Base-by-base conservation (phyloP, 2,329 filamentous ascomycete species). In the Exophiala calicioides region DNA sequence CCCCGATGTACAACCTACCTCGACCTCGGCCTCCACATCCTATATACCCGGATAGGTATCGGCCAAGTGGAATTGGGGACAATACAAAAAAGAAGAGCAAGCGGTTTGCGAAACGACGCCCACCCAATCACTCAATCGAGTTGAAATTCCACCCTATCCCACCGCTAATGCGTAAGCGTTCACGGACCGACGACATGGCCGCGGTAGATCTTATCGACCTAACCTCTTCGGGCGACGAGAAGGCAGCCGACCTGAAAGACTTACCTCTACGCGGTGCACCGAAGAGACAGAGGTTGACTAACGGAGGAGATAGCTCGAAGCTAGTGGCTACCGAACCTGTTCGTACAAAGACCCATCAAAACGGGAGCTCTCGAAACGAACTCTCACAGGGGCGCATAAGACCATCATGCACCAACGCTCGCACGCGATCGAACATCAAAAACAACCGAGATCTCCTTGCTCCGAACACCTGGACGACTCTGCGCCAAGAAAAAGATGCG, bases 1-100 rank as follows among this genome's bases (percentile, higher is more conserved):
- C n/a, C n/a, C n/a, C n/a, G n/a, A 34, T n/a, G 43, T 18, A 8
- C 27, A 9, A 19, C n/a, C 20, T 34, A 35, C 13, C 24, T 30
- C 15, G 24, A 23, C 23, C 18, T 12, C 18, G 4, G 3, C 49
- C 47, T 21, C 38, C 20, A 16, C 8, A 50, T 29, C 38, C 52
- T 10, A 44, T 58, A 16, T 59, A 59, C 32, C 57, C 57, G 26
- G 55, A 59, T 30, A 47, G 50, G 38, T 58, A 58, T 51, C 50
- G 57, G n/a, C 55, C 57, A 3, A 44, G 38, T 15, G 47, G 47
- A 2, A n/a, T 32, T 15, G 42, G 45, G 18, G 50, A 54, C 26
- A 58, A 56, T 20, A 53, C 46, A 16, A 57, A 32, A n/a, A 50
- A 37, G 27, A 56, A 50, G 41, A 45, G 46, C 20, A 40, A 48